phyloP scores from a whole-genome alignment of 2,329 filamentous ascomycete genomes.

The Trichophyton mentagrophytes region DNA sequence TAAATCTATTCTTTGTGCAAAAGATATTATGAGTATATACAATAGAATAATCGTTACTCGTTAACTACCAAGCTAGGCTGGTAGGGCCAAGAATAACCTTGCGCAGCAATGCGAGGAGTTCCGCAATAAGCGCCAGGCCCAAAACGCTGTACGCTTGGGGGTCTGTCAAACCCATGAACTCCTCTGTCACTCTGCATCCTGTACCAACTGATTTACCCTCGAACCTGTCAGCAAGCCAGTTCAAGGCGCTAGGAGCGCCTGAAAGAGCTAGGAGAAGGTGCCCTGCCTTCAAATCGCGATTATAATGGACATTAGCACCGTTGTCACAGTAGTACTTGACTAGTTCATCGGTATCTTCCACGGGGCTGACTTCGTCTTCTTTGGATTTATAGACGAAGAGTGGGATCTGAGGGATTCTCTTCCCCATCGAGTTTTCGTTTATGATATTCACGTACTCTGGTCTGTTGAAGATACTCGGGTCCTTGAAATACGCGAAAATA shows the following conservation, averaged over 20 bases:
- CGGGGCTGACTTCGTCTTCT: conserved; percentile 34
- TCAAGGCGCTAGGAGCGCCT: conserved; percentile 23
- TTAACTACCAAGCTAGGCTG: neutral
- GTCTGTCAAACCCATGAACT: conserved; percentile 6
- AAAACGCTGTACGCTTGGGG: conserved; percentile 7
- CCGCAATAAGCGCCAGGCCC: conserved; percentile 1
- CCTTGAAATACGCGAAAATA: conserved; percentile 15
- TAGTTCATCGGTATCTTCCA: conserved; percentile 34
- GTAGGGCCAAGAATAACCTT: neutral
- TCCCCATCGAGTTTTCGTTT: conserved; percentile 23
- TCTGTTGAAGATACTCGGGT: conserved; percentile 14
- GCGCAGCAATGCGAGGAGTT: conserved; percentile 7
- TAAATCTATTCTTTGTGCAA: neutral
- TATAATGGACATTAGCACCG: conserved; percentile 33
- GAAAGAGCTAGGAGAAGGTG: conserved; percentile 28
- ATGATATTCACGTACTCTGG: conserved; percentile 11
- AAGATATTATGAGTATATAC: neutral
- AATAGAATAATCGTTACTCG: neutral
- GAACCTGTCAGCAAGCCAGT: conserved; percentile 20
- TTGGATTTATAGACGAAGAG: conserved; percentile 41
- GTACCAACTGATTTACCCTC: conserved; percentile 6
- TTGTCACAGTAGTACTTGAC: conserved; percentile 31
- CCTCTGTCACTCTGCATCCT: conserved; percentile 2
- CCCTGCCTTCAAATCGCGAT: conserved; percentile 33
- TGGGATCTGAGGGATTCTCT: conserved; percentile 35